Base-by-base conservation (phyloP, 2,329 filamentous ascomycete species). In the Septoria linicola region DNA sequence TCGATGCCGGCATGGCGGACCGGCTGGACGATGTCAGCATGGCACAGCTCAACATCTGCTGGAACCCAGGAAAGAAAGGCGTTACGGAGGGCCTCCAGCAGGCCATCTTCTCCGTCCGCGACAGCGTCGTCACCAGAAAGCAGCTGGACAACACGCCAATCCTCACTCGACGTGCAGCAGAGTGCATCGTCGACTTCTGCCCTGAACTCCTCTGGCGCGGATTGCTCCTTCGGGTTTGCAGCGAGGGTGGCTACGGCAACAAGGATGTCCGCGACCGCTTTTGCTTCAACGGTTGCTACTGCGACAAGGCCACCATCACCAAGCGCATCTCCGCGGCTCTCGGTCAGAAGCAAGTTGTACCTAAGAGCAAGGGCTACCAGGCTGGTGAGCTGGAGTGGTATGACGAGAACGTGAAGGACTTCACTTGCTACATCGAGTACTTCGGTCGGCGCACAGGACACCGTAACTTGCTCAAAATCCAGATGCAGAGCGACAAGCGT, bases 181-280 rank as follows among this genome's bases (percentile, higher is more conserved):
- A 68, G 45, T 65, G 66, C 51, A 62, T 69, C 31, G 61, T 69
- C 54, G 67, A 69, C 59, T 68, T 69, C 57, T 68, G 67, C 50
- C 67, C 67, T 4, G 64, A 69, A 39, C 51, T 67, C 25, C 62
- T 69, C 39, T 66, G 63, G 62, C 60, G 63, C n/a, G 62, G 63
- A 36, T 62, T 59, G 34, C 60, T 69, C n/a, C 59, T 69, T 11
- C 67, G 66, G 36, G 64, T 69, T 20, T 55, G 60, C 23, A 60
- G 60, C 39, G 67, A 69, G 46, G 62, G 58, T 19, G 59, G 61
- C 8, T 59, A 58, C 27, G 63, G 63, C 41, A 68, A 68, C 58
- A 68, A 63, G 49, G 60, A 65, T 17, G 59, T 69, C 17, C 66
- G 65, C 32, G 62, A 64, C 40, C 66, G 67, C 41, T 62, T 68